Base-by-base conservation (phyloP, 2,329 filamentous ascomycete species). In the Helotiales sp. region DNA sequence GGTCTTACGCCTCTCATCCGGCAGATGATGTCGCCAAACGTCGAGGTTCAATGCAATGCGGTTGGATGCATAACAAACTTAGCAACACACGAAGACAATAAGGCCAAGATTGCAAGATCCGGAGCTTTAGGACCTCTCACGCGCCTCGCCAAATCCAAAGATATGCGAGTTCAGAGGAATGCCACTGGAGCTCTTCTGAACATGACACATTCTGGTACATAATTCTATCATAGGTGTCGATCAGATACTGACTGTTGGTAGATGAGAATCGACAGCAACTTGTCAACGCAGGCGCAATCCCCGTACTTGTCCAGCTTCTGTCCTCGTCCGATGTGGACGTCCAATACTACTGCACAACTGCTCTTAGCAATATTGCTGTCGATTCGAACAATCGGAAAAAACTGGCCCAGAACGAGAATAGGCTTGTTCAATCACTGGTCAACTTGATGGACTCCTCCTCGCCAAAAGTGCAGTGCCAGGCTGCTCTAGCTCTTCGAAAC, bases 271-370 rank as follows among this genome's bases (percentile, higher is more conserved):
- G 95, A 66, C 92, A 98, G 75, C 93, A 99, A 74, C 88, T 99
- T 27, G 95, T 99, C 65, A 96, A 96, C 66, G 95, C 95, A 46
- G 93, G 93, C 62, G 95, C 95, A n/a, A 97, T 99, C 64, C 95
- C 95, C 5, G 93, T 99, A 8, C 86, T 99, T 25, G 95, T 99
- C 38, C 92, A 97, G 71, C 86, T 99, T 24, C 86, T 99, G 46
- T 92, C 91, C 8, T 98, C 95, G 25, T 79, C 88, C 58, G 95
- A 99, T 70, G 93, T 97, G 65, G 95, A 99, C 71, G 95, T 99
- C 30, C 95, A 99, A 77, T 99, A 99, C 76, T 99, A 99, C 77
- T 99, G 95, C 78, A 99, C 95, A 17, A 99, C 95, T 4, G 95
- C 95, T 12, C 84, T 99, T 58, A 98, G 93, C 81, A 99, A 99